Evolutionary conservation across 331 rosid genomes (phyloP).

Genomic region (Rosa hybrid): DNA sequence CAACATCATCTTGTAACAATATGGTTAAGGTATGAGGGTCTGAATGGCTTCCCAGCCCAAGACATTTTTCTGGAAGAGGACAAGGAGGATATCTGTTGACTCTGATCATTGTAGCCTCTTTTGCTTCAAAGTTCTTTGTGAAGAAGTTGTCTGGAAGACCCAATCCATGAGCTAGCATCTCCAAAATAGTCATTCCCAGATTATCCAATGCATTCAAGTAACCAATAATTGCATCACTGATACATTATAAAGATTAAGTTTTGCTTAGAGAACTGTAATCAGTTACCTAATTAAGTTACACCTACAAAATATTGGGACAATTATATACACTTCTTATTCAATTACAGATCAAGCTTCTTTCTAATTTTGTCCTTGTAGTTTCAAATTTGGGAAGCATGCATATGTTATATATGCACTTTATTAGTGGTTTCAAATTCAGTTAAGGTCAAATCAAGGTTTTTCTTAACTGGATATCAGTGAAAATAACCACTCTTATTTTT

Average conservation of each 20-base stretch:
- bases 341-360: no score
- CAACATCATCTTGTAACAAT: slow-evolving; percentile 21
- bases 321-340: no score
- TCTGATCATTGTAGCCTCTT: slow-evolving; percentile 24
- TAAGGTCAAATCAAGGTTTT: no score
- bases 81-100: slow-evolving; percentile 25
- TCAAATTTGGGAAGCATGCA: no score
- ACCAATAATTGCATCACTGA: slow-evolving; percentile 18
- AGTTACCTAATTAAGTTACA: neutral
- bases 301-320: no score
- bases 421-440: no score
- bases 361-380: no score
- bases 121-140: slow-evolving; percentile 13
- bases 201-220: slow-evolving; percentile 23
- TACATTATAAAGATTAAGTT: neutral
- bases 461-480: no score
- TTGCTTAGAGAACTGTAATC: neutral
- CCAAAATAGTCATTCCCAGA: slow-evolving; percentile 23
- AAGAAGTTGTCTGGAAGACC: slow-evolving; percentile 19
- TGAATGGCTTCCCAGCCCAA: slow-evolving; percentile 33
- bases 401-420: no score
- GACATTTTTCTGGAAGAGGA: slow-evolving; percentile 30
- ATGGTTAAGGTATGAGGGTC: slow-evolving; percentile 28
- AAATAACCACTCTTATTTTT: no score
- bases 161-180: slow-evolving; percentile 26